These are phyloP conservation scores for cucumber (Cucumis sativus) DNA, from an alignment of 306 rosid genomes.

Conservation along the genomic window Cucumber_9930_V3 NC_026657.2:7909001-7909500, in stretches of 20 bases:
- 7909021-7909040: neutral
- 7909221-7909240: neutral
- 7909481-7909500: conserved; percentile 77
- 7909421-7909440: conserved; percentile 12
- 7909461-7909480: conserved; percentile 81
- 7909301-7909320: neutral
- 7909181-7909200: neutral
- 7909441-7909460: conserved; percentile 97
- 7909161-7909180: neutral
- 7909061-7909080: neutral
- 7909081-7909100: neutral
- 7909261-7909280: neutral
- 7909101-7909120: neutral
- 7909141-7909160: neutral
- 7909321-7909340: neutral
- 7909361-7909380: neutral
- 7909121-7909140: neutral
- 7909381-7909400: neutral
- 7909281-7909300: neutral
- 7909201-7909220: neutral
- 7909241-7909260: neutral
- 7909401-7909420: conserved; percentile 6
- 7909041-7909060: neutral
- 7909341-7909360: neutral
- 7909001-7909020: neutral